Base-by-base conservation (phyloP, 75 land plant species). In the Sequoiadendron giganteum region DNA sequence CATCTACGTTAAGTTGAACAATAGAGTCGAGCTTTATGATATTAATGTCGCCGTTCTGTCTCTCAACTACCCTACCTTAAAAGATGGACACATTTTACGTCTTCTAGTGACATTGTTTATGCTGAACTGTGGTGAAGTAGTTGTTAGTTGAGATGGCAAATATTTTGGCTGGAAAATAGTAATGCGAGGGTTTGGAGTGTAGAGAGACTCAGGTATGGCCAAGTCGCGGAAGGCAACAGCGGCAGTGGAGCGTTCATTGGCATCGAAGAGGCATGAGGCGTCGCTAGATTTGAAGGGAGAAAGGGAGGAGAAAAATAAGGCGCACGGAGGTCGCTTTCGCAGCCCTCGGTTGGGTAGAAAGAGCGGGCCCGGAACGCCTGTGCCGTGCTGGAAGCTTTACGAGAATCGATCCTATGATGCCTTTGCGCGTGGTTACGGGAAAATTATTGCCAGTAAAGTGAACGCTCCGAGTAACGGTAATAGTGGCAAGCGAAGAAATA, bases 321-420 rank as follows among this genome's bases (percentile, higher is more conserved):
- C 77, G 38, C 34, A 32, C 32, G 15, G 38, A 34, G 77, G 34
- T 73, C 77, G 38, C 38, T 32, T 73, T 73, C 77, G 77, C 11
- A 73, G 77, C 77, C 38, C 77, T 73, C 77, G 77, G 38, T 73
- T 32, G 77, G 10, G 77, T 73, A 9, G 38, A 32, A 73, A 34
- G 38, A 73, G 77, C 77, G 77, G 77, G 77, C 77, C 77, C 11
- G 52, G 16, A 28, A 82, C 92, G 72, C 92, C 92, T 9, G 89
- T 88, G 45, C 91, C 92, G 25, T 86, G 92, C 73, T 91, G 92
- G 91, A 91, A 91, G 89, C 85, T 91, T 34, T 90, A 91, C 68
- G 89, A 91, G 89, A 90, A 90, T 79, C 92, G 88, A 42, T 84
- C 88, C 55, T 90, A 90, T 56, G 91, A 87, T 30, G 88, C 82